phyloP scores from a whole-genome alignment of 2,329 filamentous ascomycete genomes.

The Camptophora hylomeconis region DNA sequence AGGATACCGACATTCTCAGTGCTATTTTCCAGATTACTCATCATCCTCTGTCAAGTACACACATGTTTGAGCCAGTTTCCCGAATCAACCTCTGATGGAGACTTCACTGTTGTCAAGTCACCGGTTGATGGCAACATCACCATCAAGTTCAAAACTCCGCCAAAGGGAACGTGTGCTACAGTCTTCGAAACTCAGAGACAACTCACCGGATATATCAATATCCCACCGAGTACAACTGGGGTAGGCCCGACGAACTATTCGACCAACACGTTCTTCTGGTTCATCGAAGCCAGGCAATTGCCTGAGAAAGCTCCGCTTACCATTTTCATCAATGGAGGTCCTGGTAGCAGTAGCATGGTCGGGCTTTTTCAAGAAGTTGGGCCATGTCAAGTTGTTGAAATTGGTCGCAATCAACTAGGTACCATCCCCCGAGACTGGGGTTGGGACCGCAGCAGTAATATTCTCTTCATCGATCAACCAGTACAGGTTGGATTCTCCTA shows the following conservation, averaged over 20 bases:
- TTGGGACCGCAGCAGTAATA: slow-evolving; percentile 33
- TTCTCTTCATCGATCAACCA: slow-evolving; percentile 34
- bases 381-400: slow-evolving; percentile 26
- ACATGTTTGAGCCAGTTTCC: slow-evolving; percentile 11
- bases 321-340: slow-evolving; percentile 41
- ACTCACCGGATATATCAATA: slow-evolving; percentile 55
- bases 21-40: too few relatives aligned
- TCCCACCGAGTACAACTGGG: slow-evolving; percentile 33
- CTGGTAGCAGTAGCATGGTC: slow-evolving; percentile 39
- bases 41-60: too few relatives aligned
- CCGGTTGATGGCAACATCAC: slow-evolving; percentile 48
- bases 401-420: slow-evolving; percentile 27
- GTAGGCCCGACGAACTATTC: too few relatives aligned
- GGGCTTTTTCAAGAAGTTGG: slow-evolving; percentile 40
- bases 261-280: slow-evolving; percentile 29
- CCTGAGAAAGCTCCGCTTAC: slow-evolving; percentile 35
- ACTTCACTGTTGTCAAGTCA: slow-evolving; percentile 44
- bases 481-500: slow-evolving; percentile 39
- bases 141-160: slow-evolving; percentile 53
- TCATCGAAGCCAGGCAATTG: slow-evolving; percentile 28
- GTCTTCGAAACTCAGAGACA: slow-evolving; percentile 53
- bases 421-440: slow-evolving; percentile 35
- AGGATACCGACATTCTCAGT: too few relatives aligned
- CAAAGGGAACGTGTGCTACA: slow-evolving; percentile 49
- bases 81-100: slow-evolving; percentile 6